A percentile compares a stretch with the other conserved stretches of the same genome.
These are phyloP conservation scores for Zasmidium cellare DNA, from an alignment of 2,329 filamentous ascomycete genomes.

Conservation along the genomic window DNA sequence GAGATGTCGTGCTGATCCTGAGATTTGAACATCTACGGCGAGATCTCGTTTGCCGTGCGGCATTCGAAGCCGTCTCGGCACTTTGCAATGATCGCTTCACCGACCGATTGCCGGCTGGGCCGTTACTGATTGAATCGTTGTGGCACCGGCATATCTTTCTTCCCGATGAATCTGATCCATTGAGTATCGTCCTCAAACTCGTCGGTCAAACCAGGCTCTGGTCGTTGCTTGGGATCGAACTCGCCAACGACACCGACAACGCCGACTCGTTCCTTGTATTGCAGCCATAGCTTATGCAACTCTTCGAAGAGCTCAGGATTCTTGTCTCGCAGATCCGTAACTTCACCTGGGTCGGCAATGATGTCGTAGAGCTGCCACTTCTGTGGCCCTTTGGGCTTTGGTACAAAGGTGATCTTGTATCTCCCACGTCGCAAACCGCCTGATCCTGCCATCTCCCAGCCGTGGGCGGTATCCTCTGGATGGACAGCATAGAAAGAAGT, in stretches of 20 bases:
- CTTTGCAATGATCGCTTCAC: neutral
- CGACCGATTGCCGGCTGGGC: too few relatives aligned
- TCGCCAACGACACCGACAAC: neutral
- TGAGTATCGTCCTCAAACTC: neutral
- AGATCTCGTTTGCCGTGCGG: neutral
- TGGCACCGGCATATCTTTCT: neutral
- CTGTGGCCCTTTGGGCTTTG: neutral
- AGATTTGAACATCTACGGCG: neutral
- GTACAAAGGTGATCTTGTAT: neutral
- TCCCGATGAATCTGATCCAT: neutral
- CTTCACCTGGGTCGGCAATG: neutral
- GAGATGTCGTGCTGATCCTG: neutral
- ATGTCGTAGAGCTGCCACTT: slow-evolving; percentile 1
- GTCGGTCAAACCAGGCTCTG: neutral
- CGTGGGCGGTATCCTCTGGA: neutral
- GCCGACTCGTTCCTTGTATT: neutral
- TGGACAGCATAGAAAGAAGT: neutral
- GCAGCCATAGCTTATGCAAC: neutral
- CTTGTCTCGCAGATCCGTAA: neutral
- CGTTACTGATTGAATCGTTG: neutral
- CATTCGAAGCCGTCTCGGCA: neutral
- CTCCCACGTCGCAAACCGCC: neutral
- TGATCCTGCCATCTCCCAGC: neutral
- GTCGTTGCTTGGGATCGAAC: neutral
- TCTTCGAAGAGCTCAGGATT: neutral